Conservation (phyloP, 345 rosid genomes). For the Fremontodendron californicum region DNA sequence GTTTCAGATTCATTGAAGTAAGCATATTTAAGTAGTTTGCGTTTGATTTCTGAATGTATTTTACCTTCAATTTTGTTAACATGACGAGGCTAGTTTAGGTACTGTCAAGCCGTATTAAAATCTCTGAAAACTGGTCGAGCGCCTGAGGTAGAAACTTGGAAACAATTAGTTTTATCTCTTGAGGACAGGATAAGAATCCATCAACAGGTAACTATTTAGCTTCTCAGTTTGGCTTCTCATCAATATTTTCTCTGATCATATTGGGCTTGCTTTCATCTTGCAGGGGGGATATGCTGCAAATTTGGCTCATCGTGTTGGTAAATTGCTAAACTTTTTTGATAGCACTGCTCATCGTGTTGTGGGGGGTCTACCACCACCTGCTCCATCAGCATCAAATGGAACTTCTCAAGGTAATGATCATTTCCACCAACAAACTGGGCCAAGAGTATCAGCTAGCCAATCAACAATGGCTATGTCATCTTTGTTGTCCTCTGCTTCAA, state of each 20-base stretch:
- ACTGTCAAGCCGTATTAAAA: too few species aligned
- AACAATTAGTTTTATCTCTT: too few species aligned
- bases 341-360: slow-evolving; percentile 76
- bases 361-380: slow-evolving; percentile 67
- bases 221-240: neutral
- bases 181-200: slow-evolving; percentile 64
- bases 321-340: slow-evolving; percentile 71
- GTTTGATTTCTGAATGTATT: slow-evolving; percentile 8
- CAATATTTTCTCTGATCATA: neutral
- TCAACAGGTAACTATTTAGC: slow-evolving; percentile 55
- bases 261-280: slow-evolving; percentile 15
- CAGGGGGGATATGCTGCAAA: slow-evolving; percentile 74
- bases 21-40: too few species aligned
- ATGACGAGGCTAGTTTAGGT: too few species aligned
- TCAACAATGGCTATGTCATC: slow-evolving; percentile 69
- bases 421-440: slow-evolving; percentile 33
- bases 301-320: slow-evolving; percentile 70
- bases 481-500: slow-evolving; percentile 60
- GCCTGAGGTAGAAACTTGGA: too few species aligned
- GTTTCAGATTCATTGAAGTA: too few species aligned
- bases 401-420: slow-evolving; percentile 37
- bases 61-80: slow-evolving; percentile 27
- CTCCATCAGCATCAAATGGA: slow-evolving; percentile 41
- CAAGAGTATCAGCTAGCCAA: too few species aligned
- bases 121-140: too few species aligned